Conservation (phyloP, 2,329 filamentous ascomycete species). For the Aspergillus glaucus region DNA sequence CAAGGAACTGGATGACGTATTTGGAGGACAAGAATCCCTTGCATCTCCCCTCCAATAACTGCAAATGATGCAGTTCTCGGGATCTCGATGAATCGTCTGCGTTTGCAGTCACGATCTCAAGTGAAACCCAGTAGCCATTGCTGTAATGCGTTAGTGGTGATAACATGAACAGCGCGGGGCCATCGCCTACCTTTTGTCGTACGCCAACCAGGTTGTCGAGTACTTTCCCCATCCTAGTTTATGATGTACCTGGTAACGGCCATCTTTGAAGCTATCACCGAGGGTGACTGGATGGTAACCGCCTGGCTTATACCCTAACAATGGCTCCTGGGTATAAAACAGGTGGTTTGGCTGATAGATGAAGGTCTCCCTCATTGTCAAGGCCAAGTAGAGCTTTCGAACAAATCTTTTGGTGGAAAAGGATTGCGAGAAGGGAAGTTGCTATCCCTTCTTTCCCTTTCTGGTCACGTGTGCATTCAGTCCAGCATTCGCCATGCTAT, state of each 20-base stretch:
- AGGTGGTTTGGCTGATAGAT: conserved; percentile 15
- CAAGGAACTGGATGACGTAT: conserved; percentile 23
- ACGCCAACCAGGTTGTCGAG: conserved; percentile 44
- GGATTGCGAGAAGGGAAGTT: too few species aligned
- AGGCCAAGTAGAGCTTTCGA: too few species aligned
- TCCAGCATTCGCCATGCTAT: too few species aligned
- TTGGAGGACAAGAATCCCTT: conserved; percentile 11
- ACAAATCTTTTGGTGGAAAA: too few species aligned
- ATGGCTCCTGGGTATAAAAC: conserved; percentile 20
- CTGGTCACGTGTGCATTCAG: too few species aligned
- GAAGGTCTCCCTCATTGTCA: conserved; percentile 1
- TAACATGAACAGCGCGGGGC: conserved; percentile 2
- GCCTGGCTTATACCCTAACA: conserved; percentile 30
- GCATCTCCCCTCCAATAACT: conserved; percentile 8
- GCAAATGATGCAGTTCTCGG: conserved; percentile 16
- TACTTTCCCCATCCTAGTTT: conserved; percentile 43
- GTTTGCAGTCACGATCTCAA: conserved; percentile 29
- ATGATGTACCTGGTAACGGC: conserved; percentile 39
- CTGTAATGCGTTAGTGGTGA: conserved; percentile 10
- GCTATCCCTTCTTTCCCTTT: too few species aligned
- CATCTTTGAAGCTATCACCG: conserved; percentile 36
- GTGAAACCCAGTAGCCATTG: conserved; percentile 20
- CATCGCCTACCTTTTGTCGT: conserved; percentile 21
- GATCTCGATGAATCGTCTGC: conserved; percentile 2
- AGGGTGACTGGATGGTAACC: conserved; percentile 42